Evolutionary conservation across 2,329 filamentous ascomycete species (phyloP), one percentile per base, ranked within the genome.

Genomic region (Raffaelea ambrosiae): DNA sequence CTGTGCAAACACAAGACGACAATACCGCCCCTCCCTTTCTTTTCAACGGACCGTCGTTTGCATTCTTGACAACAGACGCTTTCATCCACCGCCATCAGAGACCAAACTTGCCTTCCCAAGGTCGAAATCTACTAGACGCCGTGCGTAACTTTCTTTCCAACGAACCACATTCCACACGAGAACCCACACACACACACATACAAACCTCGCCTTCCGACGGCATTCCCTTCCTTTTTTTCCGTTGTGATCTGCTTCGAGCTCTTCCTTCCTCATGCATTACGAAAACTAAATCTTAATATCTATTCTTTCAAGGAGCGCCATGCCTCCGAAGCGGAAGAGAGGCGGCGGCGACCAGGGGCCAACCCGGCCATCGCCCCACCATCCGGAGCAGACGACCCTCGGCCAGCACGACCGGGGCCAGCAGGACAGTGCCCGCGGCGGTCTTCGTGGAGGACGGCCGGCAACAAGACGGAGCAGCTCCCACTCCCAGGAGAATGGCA

Each of bases 301-400:
- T 41, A 23, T 23, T 46, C 38, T n/a, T 44, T 33, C 39, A 29
- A 43, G 41, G 31, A 23, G 48, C 36, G 43, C 54, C 49, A 80
- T 81, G 77, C 70, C 74, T 66, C 71, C 73, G 23, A 81, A 81
- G 66, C 72, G 77, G 58, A 81, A 81, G 71, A 73, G 76, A 62
- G 67, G 68, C 59, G 51, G 45, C n/a, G 74, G 65, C 52, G 76
- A 80, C 49, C 52, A 58, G 45, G 68, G 68, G 43, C 69, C 66
- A 48, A 65, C 65, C 53, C 71, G 81, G 51, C 79, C 79, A 19
- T 75, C 80, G 44, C 81, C 81, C 45, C 79, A 84, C 63, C 76
- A 79, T 31, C 79, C 81, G 42, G 72, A 69, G 46, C 75, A 82
- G 55, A 73, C 73, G 7, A 59, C 64, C 36, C 59, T 81, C 47